These are phyloP conservation scores for Blastobotrys elegans DNA, from an alignment of 1,139 yeast genomes.

Conservation along the genomic window DNA sequence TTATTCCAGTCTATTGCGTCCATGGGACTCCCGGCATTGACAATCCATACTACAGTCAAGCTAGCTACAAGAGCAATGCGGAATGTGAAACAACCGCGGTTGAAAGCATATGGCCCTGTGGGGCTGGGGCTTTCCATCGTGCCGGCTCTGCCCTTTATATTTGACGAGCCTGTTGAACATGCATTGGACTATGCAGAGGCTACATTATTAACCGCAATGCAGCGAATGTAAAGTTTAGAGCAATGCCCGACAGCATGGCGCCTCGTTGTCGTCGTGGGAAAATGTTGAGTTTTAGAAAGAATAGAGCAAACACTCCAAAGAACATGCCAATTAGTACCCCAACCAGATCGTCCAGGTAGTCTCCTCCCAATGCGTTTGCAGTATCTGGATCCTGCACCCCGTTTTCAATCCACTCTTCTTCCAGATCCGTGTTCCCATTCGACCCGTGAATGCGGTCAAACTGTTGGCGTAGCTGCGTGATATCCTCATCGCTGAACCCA, in stretches of 20 bases:
- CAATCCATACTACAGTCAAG: slow-evolving; percentile 74
- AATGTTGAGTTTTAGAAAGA: slow-evolving; percentile 21
- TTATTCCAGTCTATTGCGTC: slow-evolving; percentile 76
- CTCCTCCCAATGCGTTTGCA: slow-evolving; percentile 27
- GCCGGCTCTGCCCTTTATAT: slow-evolving; percentile 70
- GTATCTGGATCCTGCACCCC: slow-evolving; percentile 45
- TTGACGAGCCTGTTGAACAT: slow-evolving; percentile 78
- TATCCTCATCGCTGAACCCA: slow-evolving; percentile 77
- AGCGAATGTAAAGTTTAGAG: slow-evolving; percentile 34
- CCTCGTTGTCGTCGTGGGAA: slow-evolving; percentile 32
- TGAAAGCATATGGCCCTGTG: slow-evolving; percentile 71
- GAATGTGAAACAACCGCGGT: slow-evolving; percentile 45
- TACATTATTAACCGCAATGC: slow-evolving; percentile 21
- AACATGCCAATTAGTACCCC: slow-evolving; percentile 37
- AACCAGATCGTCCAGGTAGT: slow-evolving; percentile 32
- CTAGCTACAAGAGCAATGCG: slow-evolving; percentile 53
- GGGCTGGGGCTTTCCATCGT: slow-evolving; percentile 71
- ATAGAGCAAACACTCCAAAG: slow-evolving; percentile 33
- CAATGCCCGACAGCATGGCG: slow-evolving; percentile 33
- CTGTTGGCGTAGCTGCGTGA: slow-evolving; percentile 65
- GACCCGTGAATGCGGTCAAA: slow-evolving; percentile 63
- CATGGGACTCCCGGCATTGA: slow-evolving; percentile 84
- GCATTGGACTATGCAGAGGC: slow-evolving; percentile 49
- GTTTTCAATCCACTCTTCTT: slow-evolving; percentile 88
- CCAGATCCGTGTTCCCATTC: slow-evolving; percentile 41